Base-by-base conservation (phyloP, 1,284 basidiomycete species). In the Heterobasidion irregulare region DNA sequence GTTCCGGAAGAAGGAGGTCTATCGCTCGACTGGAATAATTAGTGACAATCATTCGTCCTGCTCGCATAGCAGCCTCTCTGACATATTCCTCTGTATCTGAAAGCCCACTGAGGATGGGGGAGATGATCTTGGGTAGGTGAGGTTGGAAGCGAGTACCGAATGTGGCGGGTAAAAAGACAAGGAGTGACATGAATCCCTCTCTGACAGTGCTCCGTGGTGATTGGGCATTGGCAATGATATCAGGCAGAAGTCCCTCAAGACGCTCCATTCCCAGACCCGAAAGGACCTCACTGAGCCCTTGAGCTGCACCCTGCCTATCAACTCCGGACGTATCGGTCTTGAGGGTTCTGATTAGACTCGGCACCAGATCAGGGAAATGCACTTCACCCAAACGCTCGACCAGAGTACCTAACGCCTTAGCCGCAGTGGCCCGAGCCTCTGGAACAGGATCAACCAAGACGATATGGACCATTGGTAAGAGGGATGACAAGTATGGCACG, bases 41-140 rank as follows among this genome's bases (percentile, higher is more conserved):
- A 58, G 87, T 89, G 60, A 99, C 93, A 63, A 99, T 90, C 95
- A 99, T 99, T 62, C 96, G 83, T 59, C 96, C 96, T n/a, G 97
- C 96, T 43, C 93, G 84, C 95, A 99, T 98, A 5, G 96, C 95
- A 13, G 96, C 95, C 60, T 98, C 94, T 48, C 94, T 81, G 6
- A 95, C 92, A 65, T 89, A 94, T 73, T 99, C 97, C 62, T 96
- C 94, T 5, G 86, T 79, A 69, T 99, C 97, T 0, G 96, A 91
- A 45, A 99, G 75, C 64, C 97, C 97, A 56, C 84, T 85, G 50
- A 99, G 78, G 64, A 99, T 97, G 0, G 96, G 97, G 8, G 89
- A 77, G 53, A 99, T 92, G 66, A 99, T 97, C 68, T 94, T 92
- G 7, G 92, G 90, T 15, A 99, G 76, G 70, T 99, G 95, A 4